Evolutionary conservation across 2,329 filamentous ascomycete genomes (phyloP).

Genomic region (Penicillium expansum): DNA sequence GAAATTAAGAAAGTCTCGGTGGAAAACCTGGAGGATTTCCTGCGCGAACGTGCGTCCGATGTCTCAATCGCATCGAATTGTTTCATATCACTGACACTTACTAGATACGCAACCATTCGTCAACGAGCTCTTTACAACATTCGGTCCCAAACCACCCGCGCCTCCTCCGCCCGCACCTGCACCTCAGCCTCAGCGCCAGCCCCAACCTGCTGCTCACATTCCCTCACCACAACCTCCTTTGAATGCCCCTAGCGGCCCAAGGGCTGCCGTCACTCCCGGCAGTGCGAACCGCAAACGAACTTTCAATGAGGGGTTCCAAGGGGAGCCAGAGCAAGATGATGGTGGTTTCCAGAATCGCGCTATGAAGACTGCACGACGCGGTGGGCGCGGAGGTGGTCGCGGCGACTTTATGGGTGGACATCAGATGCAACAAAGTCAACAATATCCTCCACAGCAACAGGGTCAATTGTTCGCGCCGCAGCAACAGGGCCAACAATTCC

Average conservation of each 20-base stretch:
- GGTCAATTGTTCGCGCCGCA: slow-evolving; percentile 29
- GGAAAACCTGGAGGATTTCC: slow-evolving; percentile 58
- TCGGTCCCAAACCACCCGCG: slow-evolving; percentile 46
- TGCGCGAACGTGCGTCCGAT: slow-evolving; percentile 48
- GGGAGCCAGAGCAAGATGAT: slow-evolving; percentile 44
- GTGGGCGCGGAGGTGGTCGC: slow-evolving; percentile 41
- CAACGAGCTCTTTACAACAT: slow-evolving; percentile 54
- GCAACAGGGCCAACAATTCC: slow-evolving; percentile 27
- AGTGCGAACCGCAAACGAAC: slow-evolving; percentile 51
- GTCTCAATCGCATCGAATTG: slow-evolving; percentile 18
- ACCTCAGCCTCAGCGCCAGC: slow-evolving; percentile 23
- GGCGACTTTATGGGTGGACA: slow-evolving; percentile 41
- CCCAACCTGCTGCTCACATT: slow-evolving; percentile 14
- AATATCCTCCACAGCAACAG: slow-evolving; percentile 28
- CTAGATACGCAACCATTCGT: slow-evolving; percentile 55
- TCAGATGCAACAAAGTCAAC: slow-evolving; percentile 23
- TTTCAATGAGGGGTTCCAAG: slow-evolving; percentile 51
- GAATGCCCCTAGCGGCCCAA: slow-evolving; percentile 25
- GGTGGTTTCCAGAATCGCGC: slow-evolving; percentile 44
- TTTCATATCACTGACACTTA: slow-evolving; percentile 15
- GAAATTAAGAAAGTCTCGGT: slow-evolving; percentile 53
- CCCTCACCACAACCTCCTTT: slow-evolving; percentile 23
- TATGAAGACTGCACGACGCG: slow-evolving; percentile 46
- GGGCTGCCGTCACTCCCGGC: slow-evolving; percentile 21
- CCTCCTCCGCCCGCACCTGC: slow-evolving; percentile 20